A percentile compares a stretch with the other conserved stretches of the same genome.
phyloP scores from a whole-genome alignment of 228 moss, liverwort and hornwort species.

The Sphagnum magellanicum region DNA sequence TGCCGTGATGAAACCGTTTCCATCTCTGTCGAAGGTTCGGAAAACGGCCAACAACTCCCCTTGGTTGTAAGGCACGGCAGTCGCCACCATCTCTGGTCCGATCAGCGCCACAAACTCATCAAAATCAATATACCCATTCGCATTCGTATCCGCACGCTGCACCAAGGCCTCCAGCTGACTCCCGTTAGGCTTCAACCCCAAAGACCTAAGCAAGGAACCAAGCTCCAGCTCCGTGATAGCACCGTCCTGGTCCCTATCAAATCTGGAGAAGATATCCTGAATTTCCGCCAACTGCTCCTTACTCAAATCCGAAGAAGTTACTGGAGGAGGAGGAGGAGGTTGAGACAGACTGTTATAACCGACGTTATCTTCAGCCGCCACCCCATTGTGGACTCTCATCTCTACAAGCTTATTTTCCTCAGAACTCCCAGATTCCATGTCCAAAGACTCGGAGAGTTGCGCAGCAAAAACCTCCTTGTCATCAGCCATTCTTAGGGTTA shows the following conservation, averaged over 20 bases:
- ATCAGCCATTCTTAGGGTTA: too few relatives aligned
- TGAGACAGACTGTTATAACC: too few relatives aligned
- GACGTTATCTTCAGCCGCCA: too few relatives aligned
- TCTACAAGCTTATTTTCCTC: too few relatives aligned
- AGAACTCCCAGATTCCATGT: too few relatives aligned
- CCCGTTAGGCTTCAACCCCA: conserved; percentile 50
- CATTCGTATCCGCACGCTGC: conserved; percentile 54
- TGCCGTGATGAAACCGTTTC: conserved; percentile 83
- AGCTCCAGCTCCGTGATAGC: conserved; percentile 71
- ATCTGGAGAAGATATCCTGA: conserved; percentile 64
- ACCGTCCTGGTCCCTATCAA: conserved; percentile 78
- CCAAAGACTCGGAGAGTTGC: too few relatives aligned
- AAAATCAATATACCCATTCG: conserved; percentile 71
- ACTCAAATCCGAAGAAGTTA: conserved; percentile 11
- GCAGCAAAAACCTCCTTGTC: too few relatives aligned
- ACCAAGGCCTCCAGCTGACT: conserved; percentile 53
- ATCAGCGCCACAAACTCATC: conserved; percentile 60
- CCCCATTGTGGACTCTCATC: too few relatives aligned
- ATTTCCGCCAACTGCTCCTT: conserved; percentile 77
- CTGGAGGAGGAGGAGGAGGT: too few relatives aligned
- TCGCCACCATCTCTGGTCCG: conserved; percentile 60
- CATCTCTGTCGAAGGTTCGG: conserved; percentile 72
- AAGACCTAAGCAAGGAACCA: conserved; percentile 53
- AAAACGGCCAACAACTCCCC: conserved; percentile 67
- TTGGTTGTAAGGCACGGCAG: conserved; percentile 35